Evolutionary conservation across 192 early-diverging fungal genomes (phyloP), one percentile per base, ranked within the genome.

Genomic region (Mortierella claussenii): DNA sequence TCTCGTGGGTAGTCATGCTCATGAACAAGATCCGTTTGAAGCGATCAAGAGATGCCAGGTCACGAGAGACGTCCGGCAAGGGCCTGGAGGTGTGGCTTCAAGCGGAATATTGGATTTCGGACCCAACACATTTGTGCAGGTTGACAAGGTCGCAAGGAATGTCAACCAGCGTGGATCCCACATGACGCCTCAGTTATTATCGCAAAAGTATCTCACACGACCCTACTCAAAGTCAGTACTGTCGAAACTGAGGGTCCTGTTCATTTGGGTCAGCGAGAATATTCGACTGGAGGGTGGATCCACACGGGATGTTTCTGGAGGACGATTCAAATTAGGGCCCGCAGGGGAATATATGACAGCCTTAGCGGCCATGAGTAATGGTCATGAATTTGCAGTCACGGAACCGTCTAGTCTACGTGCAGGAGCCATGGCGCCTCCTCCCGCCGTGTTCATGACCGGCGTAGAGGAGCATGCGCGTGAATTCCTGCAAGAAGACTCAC

Each of bases 211-310:
- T 46, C 71, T 92, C 12, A 84, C 83, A 3, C 84, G 91, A 32
- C 91, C 91, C 1, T 92, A 91, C 49, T 67, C 73, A 21, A 82
- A 81, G 43, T 82, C 78, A 15, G 83, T 86, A 1, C 48, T 88
- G 1, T 84, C 85, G 51, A 87, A 87, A 26, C 69, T 87, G n/a
- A 84, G 91, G 5, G 85, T 84, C 13, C 80, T 88, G 20, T 92
- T 91, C 80, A 76, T 82, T 7, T 92, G 91, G 91, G 82, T 92
- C 9, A 85, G 86, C 32, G 83, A 85, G 34, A 92, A 92, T 60
- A 87, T 92, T 62, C 57, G 58, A 24, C 64, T 81, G 20, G 65
- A 69, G n/a, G 65, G 73, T 20, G 73, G 73, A 21, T 58, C 59
- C 7, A 51, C 28, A 6, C 63, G 73, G 0, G 73, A 76, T 45